A percentile compares a stretch with the other conserved stretches of the same genome.
Evolutionary conservation across 2,329 filamentous ascomycete species (phyloP).

Genomic region (Scytalidium lignicola): DNA sequence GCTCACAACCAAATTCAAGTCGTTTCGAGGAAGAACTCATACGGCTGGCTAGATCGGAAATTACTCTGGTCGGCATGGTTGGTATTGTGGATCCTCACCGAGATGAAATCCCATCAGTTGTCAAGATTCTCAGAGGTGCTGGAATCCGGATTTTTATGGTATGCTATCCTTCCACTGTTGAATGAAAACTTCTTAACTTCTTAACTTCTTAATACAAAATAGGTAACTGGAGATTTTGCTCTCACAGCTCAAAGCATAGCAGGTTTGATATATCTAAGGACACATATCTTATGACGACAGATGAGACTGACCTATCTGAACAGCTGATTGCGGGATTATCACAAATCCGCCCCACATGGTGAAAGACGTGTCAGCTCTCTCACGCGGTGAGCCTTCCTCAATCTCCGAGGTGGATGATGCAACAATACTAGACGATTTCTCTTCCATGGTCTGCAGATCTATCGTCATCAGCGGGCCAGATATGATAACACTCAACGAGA

Average conservation of each 20-base stretch:
- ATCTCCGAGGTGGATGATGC: slow-evolving; percentile 7
- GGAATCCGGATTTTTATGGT: slow-evolving; percentile 77
- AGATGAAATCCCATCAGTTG: slow-evolving; percentile 53
- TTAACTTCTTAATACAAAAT: slow-evolving; percentile 2
- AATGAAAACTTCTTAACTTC: too few relatives aligned
- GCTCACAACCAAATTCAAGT: slow-evolving; percentile 36
- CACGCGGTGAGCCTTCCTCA: slow-evolving; percentile 14
- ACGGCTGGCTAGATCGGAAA: slow-evolving; percentile 41
- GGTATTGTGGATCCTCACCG: slow-evolving; percentile 56
- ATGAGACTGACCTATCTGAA: too few relatives aligned
- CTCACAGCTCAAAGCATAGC: slow-evolving; percentile 71
- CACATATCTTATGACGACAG: too few relatives aligned
- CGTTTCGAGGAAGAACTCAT: slow-evolving; percentile 54
- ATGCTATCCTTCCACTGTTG: too few relatives aligned
- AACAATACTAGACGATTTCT: slow-evolving; percentile 6
- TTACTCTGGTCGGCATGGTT: slow-evolving; percentile 51
- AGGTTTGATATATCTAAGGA: too few relatives aligned
- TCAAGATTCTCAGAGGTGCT: slow-evolving; percentile 60
- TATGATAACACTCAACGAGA: slow-evolving; percentile 57
- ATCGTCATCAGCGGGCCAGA: slow-evolving; percentile 63
- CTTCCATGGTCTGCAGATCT: too few relatives aligned
- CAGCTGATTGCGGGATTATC: slow-evolving; percentile 65
- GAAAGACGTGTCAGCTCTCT: slow-evolving; percentile 44
- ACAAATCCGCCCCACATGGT: slow-evolving; percentile 43
- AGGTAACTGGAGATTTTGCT: slow-evolving; percentile 72